These are phyloP conservation scores for Caloboletus firmus DNA, from an alignment of 1,284 basidiomycete genomes.

Conservation along the genomic window DNA sequence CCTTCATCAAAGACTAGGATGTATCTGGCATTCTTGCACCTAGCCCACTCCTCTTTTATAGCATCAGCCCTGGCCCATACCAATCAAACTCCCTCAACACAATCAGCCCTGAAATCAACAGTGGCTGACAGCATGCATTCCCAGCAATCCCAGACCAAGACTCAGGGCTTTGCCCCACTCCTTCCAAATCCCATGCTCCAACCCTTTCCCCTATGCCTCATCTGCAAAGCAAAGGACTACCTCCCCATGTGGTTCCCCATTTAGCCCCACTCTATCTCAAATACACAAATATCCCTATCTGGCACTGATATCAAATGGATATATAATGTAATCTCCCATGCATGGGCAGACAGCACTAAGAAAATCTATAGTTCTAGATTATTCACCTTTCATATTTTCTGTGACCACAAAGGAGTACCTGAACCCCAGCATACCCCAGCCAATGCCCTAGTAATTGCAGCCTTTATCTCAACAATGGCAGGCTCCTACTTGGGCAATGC, in stretches of 20 bases:
- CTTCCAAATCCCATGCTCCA: too few species aligned
- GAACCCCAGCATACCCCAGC: neutral
- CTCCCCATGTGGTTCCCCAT: neutral
- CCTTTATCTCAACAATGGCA: neutral
- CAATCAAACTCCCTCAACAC: too few species aligned
- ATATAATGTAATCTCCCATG: neutral
- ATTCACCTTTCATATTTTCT: neutral
- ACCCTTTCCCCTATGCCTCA: too few species aligned
- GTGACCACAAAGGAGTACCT: neutral
- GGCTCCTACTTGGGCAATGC: accelerated
- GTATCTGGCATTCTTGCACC: accelerated
- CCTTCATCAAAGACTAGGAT: neutral
- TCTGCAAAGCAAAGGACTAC: too few species aligned
- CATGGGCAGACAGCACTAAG: neutral
- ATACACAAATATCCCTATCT: too few species aligned
- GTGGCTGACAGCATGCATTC: too few species aligned
- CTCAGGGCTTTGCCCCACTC: too few species aligned
- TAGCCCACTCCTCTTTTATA: neutral
- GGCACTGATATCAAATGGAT: neutral
- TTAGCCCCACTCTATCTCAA: too few species aligned
- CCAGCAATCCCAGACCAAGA: too few species aligned
- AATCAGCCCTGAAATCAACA: too few species aligned
- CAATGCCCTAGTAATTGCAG: neutral
- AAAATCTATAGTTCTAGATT: neutral
- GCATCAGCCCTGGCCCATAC: too few species aligned